Conservation (phyloP, 257 asterid genomes). For the Rhazya stricta region DNA sequence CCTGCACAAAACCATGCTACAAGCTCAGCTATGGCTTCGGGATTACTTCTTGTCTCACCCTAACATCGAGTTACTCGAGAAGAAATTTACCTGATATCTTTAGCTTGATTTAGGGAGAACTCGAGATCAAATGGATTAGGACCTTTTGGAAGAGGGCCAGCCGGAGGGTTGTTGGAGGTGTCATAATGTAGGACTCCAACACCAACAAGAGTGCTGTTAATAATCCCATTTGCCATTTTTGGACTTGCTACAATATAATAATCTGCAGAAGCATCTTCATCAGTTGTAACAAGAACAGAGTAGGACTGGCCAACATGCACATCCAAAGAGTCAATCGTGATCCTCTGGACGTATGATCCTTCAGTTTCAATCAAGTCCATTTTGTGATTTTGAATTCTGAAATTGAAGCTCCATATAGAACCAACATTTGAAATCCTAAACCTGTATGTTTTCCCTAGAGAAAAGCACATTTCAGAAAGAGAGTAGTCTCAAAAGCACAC, state of each 20-base stretch:
- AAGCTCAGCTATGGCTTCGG: too few relatives aligned
- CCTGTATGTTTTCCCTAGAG: constrained; percentile 50
- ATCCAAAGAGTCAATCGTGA: constrained; percentile 43
- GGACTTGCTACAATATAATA: constrained; percentile 65
- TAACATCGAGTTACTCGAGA: neutral
- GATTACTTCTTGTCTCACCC: neutral
- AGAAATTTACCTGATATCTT: constrained; percentile 41
- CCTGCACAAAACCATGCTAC: constrained; percentile 24
- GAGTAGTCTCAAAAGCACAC: neutral
- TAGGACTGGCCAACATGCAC: constrained; percentile 77
- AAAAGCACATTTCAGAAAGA: neutral
- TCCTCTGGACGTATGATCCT: constrained; percentile 56
- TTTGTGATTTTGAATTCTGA: constrained; percentile 50
- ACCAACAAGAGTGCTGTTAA: constrained; percentile 29
- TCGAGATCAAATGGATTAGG: constrained; percentile 48
- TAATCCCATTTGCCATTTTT: constrained; percentile 25
- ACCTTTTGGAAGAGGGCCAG: constrained; percentile 55
- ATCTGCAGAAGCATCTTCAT: constrained; percentile 35
- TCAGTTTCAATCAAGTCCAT: constrained; percentile 65
- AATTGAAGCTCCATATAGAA: constrained; percentile 51
- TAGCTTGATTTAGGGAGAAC: constrained; percentile 54
- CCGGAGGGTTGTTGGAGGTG: constrained; percentile 31
- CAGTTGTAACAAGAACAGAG: constrained; percentile 57
- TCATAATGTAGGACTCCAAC: constrained; percentile 58
- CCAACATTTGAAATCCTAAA: constrained; percentile 62